Evolutionary conservation across 2,329 filamentous ascomycete species (phyloP), one percentile per base, ranked within the genome.

Genomic region (Aspergillus caelatus): DNA sequence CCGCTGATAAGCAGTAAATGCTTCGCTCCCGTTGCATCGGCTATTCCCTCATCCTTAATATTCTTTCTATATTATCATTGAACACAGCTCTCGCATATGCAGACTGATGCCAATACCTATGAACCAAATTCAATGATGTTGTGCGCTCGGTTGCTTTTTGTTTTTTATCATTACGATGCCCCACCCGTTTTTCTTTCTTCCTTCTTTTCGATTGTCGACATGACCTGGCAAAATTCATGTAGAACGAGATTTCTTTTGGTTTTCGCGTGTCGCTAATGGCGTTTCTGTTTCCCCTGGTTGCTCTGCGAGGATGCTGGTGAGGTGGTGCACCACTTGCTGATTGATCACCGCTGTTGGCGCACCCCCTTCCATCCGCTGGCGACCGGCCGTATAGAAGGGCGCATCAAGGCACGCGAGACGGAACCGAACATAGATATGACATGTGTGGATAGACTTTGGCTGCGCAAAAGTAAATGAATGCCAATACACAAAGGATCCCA

Each of bases 1-100:
- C 39, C 19, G 39, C 72, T 36, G 72, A 77, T 72, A 79, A 80
- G 75, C 75, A 79, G 75, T 77, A 76, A 70, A 62, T 48, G 50
- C 50, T 36, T 60, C 48, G 30, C 36, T 36, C 41, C 26, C 52
- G 43, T 43, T 54, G 57, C 56, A 16, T 34, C 34, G 26, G 39
- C 48, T 36, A 19, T 48, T 54, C 19, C 16, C 48, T 56, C 41
- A 36, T 32, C 19, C 16, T 62, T 53, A 57, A 43, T 39, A 52
- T 57, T 39, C 28, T 61, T 57, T 39, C 28, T 61, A 60, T 66
- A 52, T 39, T 41, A 36, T 63, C 60, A 58, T 57, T 65, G 61
- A 65, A 62, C 62, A 50, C 59, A 58, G 50, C 43, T 57, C 46
- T 63, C 59, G 50, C 62, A 60, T 63, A 61, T 62, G 58, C 59